Evolutionary conservation across 768 basidiomycete species (phyloP).

Genomic region (Rhodotorula paludigena): DNA sequence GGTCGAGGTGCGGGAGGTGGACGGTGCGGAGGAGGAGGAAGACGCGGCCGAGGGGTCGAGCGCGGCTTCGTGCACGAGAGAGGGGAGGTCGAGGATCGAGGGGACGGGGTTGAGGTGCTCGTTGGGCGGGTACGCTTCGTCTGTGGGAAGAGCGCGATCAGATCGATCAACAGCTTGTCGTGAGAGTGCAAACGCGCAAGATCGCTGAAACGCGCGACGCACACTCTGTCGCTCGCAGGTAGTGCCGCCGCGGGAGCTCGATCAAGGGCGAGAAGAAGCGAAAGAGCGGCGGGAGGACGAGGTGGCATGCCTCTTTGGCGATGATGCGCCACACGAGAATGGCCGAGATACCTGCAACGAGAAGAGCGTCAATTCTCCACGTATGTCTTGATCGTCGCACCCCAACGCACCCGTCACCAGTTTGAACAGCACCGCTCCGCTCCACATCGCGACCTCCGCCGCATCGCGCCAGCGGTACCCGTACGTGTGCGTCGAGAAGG

Average conservation of each 20-base stretch:
- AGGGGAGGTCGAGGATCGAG: constrained; percentile 73
- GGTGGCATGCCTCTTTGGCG: constrained; percentile 70
- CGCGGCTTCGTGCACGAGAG: constrained; percentile 22
- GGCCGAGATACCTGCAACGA: constrained; percentile 59
- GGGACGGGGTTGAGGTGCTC: constrained; percentile 64
- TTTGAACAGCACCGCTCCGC: constrained; percentile 17
- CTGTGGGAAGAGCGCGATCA: not conserved
- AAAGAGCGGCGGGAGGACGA: constrained; percentile 76
- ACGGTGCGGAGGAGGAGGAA: constrained; percentile 50
- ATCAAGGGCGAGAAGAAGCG: constrained; percentile 59
- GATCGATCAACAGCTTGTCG: not conserved
- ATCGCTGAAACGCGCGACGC: not conserved
- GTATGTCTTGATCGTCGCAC: constrained; percentile 44
- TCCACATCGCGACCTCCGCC: constrained; percentile 47
- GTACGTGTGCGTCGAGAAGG: constrained; percentile 22
- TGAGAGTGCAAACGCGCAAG: not conserved
- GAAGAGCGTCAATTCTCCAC: constrained; percentile 41
- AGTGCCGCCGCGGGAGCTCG: constrained; percentile 79
- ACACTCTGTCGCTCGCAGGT: constrained; percentile 72
- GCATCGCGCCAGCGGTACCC: constrained; percentile 9
- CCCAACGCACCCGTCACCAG: constrained; percentile 17
- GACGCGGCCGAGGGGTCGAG: constrained; percentile 2
- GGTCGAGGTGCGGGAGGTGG: constrained; percentile 59
- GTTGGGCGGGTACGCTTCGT: constrained; percentile 31
- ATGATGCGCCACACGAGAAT: constrained; percentile 85